These are phyloP conservation scores for Alternaria angustiovoidea DNA, from an alignment of 2,329 filamentous ascomycete species.

Conservation along the genomic window DNA sequence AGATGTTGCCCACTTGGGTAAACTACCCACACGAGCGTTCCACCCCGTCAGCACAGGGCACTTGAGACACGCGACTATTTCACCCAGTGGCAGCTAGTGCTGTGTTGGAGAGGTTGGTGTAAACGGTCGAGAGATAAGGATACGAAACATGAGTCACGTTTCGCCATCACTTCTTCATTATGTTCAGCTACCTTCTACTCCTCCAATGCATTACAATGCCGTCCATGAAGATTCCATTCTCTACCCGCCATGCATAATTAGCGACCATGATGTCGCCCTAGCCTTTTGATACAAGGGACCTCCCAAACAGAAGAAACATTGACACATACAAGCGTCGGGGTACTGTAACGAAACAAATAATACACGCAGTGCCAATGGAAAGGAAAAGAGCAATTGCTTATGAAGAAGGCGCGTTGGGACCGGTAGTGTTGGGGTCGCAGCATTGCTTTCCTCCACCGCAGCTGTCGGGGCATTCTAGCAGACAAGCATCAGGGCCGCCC, in stretches of 20 bases:
- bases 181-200: background rate
- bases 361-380: conserved; percentile 1
- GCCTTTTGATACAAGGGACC: background rate
- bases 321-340: conserved; percentile 3
- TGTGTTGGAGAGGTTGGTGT: background rate
- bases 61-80: background rate
- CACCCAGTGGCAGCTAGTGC: background rate
- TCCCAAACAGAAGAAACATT: background rate
- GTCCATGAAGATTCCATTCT: background rate
- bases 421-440: conserved; percentile 48
- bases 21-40: background rate
- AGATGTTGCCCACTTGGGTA: conserved; percentile 8
- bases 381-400: background rate
- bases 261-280: background rate
- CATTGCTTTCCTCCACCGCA: conserved; percentile 54
- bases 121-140: conserved; percentile 1
- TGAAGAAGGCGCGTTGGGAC: conserved; percentile 30
- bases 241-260: background rate
- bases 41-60: conserved; percentile 1
- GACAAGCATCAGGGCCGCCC: conserved; percentile 48
- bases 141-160: background rate
- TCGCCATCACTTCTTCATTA: background rate
- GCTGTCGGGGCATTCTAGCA: conserved; percentile 55
- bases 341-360: background rate
- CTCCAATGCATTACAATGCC: background rate